Evolutionary conservation across 768 basidiomycete genomes (phyloP).

Genomic region (Dacryopinax primogenitus): DNA sequence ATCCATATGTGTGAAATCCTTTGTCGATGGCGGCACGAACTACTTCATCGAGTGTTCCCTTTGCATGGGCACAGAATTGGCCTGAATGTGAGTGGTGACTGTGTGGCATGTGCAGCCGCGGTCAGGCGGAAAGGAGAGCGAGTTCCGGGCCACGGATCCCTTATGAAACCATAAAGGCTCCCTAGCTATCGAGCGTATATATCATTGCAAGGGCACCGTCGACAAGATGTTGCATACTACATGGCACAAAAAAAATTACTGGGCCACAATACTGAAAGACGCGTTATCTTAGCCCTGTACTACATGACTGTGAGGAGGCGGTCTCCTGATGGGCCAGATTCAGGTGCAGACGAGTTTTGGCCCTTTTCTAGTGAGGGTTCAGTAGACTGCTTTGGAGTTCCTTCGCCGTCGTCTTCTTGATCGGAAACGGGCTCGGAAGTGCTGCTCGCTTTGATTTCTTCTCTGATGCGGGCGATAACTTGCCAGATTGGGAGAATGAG

Average conservation of each 20-base stretch:
- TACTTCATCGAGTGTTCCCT: conserved; percentile 65
- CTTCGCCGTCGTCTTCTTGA: neutral
- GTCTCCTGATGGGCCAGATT: neutral
- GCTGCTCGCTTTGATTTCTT: neutral
- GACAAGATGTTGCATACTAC: no score
- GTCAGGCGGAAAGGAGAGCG: no score
- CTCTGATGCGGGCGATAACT: neutral
- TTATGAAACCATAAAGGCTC: no score
- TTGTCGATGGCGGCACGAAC: conserved; percentile 66
- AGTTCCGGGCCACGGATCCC: no score
- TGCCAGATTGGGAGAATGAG: neutral
- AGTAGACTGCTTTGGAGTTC: neutral
- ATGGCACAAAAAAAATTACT: no score
- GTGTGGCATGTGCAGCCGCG: neutral
- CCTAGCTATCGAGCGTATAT: no score
- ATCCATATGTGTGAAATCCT: conserved; percentile 68
- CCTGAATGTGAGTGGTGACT: conserved; percentile 82
- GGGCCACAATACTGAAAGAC: no score
- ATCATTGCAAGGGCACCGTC: no score
- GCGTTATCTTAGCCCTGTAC: no score
- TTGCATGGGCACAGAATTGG: conserved; percentile 84
- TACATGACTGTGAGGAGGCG: neutral
- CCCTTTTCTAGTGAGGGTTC: neutral
- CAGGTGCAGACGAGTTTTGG: neutral
- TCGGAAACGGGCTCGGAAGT: neutral